phyloP scores from a whole-genome alignment of 805 yeast genomes.

The Lachancea fermentati region DNA sequence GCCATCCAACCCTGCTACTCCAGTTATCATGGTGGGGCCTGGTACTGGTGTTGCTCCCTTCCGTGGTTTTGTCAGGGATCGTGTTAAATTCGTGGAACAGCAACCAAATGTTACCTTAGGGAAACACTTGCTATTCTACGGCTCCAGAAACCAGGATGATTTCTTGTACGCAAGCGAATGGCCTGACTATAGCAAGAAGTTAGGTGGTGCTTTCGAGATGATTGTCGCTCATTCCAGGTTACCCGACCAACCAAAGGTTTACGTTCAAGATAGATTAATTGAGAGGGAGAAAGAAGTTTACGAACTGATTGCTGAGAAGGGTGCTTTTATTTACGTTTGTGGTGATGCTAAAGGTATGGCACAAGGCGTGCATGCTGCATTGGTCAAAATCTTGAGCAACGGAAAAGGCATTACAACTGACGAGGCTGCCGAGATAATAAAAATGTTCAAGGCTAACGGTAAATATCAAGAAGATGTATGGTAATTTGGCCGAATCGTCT shows the following conservation, averaged over 20 bases:
- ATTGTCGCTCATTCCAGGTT: constrained; percentile 80
- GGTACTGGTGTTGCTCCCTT: constrained; percentile 99
- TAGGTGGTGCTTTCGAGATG: constrained; percentile 61
- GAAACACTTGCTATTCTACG: constrained; percentile 71
- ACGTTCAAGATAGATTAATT: constrained; percentile 76
- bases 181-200: constrained; percentile 59
- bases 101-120: constrained; percentile 50
- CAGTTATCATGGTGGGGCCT: constrained; percentile 91
- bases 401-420: constrained; percentile 59
- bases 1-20: constrained; percentile 77
- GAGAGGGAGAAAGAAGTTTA: constrained; percentile 43
- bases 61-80: constrained; percentile 90
- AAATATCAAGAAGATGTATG: constrained; percentile 97
- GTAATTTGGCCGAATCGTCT: constrained; percentile 47
- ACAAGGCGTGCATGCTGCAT: constrained; percentile 75
- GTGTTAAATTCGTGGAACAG: constrained; percentile 48
- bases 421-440: constrained; percentile 70
- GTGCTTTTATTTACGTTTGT: constrained; percentile 91
- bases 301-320: constrained; percentile 49
- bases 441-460: constrained; percentile 74
- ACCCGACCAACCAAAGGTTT: constrained; percentile 54
- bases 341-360: constrained; percentile 98
- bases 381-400: constrained; percentile 55
- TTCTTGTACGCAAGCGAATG: constrained; percentile 86
- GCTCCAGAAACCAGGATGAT: constrained; percentile 84